Percentiles rank a stretch among this genome's conserved stretches.
Evolutionary conservation across 2,329 filamentous ascomycete species (phyloP).

Genomic region (Pestalotiopsis sp.): DNA sequence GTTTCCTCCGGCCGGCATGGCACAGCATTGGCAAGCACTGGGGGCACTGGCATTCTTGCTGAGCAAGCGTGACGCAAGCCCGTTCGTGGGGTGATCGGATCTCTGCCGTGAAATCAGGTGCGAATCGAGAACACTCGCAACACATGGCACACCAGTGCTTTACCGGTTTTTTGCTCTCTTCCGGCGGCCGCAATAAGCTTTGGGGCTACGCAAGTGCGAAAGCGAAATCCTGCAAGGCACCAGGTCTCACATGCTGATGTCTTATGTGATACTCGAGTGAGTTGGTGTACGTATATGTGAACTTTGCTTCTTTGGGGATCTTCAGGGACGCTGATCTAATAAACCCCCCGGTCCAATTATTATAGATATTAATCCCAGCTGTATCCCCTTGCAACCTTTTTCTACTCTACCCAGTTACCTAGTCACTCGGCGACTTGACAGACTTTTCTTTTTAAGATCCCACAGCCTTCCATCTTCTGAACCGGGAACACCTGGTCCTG

Average conservation of each 20-base stretch:
- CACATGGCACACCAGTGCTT: neutral
- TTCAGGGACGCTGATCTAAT: constrained; percentile 27
- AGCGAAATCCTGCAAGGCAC: constrained; percentile 25
- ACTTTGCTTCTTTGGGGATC: constrained; percentile 17
- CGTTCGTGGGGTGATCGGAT: constrained; percentile 14
- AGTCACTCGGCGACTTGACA: neutral
- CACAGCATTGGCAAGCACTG: constrained; percentile 12
- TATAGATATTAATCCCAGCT: constrained; percentile 18
- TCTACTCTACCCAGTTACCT: neutral
- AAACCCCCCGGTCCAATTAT: constrained; percentile 7
- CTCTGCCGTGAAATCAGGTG: constrained; percentile 11
- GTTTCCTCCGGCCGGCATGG: neutral
- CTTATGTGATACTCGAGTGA: constrained; percentile 13
- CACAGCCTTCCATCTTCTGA: neutral
- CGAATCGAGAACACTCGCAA: constrained; percentile 4
- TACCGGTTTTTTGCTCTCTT: constrained; percentile 10
- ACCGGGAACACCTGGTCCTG: neutral
- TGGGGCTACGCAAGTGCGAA: constrained; percentile 14
- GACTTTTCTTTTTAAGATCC: neutral
- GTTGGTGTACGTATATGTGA: neutral
- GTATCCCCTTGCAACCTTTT: neutral
- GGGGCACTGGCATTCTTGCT: constrained; percentile 13
- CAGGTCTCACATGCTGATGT: constrained; percentile 14
- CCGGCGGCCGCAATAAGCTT: constrained; percentile 15
- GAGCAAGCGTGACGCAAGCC: constrained; percentile 27